Evolutionary conservation across 345 rosid species (phyloP), one percentile per base, ranked within the genome.

Genomic region (Eucalyptus pauciflora): DNA sequence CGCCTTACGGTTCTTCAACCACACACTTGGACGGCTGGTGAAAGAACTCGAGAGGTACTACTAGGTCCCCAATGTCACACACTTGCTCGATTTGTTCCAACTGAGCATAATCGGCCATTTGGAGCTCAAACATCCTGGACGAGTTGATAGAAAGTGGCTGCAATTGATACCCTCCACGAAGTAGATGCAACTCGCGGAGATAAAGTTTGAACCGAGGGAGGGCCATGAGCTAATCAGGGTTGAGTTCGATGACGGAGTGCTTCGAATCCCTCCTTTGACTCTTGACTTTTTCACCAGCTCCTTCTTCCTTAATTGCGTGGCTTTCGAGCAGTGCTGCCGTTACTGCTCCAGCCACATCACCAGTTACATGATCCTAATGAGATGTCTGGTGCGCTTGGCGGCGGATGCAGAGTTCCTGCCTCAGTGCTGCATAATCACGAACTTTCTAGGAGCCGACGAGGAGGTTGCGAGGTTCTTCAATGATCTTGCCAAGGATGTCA

Each of bases 151-250:
- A 62, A 31, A 62, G 71, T 60, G 14, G n/a, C 33, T 7, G 37
- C 37, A 29, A 62, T 15, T 14, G 17, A 62, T 62, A 7, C 71
- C 37, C 10, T 62, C 71, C 37, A 14, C 9, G 18, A 29, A 29
- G 37, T 37, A 62, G 10, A 18, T 62, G 71, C 71, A 29, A 29
- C 71, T 62, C 71, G 37, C 1, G 9, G 71, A 37, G 9, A 62
- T 29, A 62, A 62, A 29, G 8, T 62, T 62, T 62, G 9, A 29
- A 62, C 33, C 8, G 18, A 29, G 41, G 33, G 17, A 62, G 71
- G 17, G 33, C 8, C 18, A 62, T 2, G 17, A 62, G 0, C 9
- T 29, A 62, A 62, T 29, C 37, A 0, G 5, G 9, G 1, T 62
- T 31, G 18, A 29, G 33, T 62, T 62, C 37, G 33, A 29, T 62